Base-by-base conservation (phyloP, 306 rosid species). In the Castanea crenata region DNA sequence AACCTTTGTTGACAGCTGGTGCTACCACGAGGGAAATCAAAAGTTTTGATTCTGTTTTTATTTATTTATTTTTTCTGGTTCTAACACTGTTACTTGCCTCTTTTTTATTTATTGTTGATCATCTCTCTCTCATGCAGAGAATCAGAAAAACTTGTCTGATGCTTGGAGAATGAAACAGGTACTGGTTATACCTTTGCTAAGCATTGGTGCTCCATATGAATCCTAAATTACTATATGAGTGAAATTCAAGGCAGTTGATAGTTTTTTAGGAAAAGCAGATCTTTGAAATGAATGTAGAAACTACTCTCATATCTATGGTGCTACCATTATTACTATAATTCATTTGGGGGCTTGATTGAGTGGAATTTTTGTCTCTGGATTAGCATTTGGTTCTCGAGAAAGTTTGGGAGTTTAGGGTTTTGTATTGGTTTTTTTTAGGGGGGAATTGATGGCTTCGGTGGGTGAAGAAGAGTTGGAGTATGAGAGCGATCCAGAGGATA, bases 11-110 rank as follows among this genome's bases (percentile, higher is more conserved):
- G 96, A 87, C 92, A 27, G 89, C 99, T 83, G 98, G 92, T 84
- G 99, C 99, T 78, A 95, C 99, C 78, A 91, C 13, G 78, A 91
- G 99, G 89, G 98, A 95, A 80, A 95, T 95, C 65, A 95, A 92
- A 89, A 97, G 98, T 73, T 97, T 95, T 84, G 97, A 95, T 90
- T 92, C 98, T 86, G 99, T 98, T 92, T 73, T 77, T 87, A 21
- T 21, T 21, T 21, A 21, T 58, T 19, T 25, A 74, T 81, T 19
- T 74, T 70, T 51, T 21, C 67, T 73, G 27, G 31, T 64, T 68
- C 77, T 46, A 52, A 46, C 31, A n/a, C 35, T 56, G 80, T 41
- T 38, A 59, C 73, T 21, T 76, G 75, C 72, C 16, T 62, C 34
- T 18, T n/a, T 62, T 20, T 72, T 62, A 72, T 9, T 19, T 12